Evolutionary conservation across 164 flowering plant genomes (phyloP).

Genomic region (Tetracentron sinense): DNA sequence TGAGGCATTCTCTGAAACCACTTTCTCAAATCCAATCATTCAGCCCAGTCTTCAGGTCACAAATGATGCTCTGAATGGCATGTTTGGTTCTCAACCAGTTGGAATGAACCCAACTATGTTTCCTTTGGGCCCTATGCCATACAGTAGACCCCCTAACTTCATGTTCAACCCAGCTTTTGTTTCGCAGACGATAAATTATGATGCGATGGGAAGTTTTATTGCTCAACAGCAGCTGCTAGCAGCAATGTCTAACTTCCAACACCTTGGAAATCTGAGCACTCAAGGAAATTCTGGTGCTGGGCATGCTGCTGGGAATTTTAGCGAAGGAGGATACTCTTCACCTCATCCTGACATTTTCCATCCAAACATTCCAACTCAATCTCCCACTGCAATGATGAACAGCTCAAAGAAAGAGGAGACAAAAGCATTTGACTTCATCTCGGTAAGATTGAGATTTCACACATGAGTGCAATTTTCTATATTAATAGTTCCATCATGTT

Average conservation of each 20-base stretch:
- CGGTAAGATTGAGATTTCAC: conserved; percentile 47
- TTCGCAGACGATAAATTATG: conserved; percentile 59
- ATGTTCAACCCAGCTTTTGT: conserved; percentile 55
- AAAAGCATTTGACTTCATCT: conserved; percentile 91
- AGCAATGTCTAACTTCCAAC: conserved; percentile 75
- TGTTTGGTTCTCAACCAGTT: conserved; percentile 33
- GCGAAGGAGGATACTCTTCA: conserved; percentile 45
- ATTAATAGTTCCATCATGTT: background rate
- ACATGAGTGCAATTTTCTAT: background rate
- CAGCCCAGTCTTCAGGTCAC: conserved; percentile 27
- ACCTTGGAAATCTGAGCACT: conserved; percentile 44
- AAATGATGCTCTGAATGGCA: conserved; percentile 33
- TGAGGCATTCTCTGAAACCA: conserved; percentile 22
- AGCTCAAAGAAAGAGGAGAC: conserved; percentile 83
- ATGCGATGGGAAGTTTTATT: conserved; percentile 61
- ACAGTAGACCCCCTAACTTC: conserved; percentile 52
- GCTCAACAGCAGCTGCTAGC: conserved; percentile 83
- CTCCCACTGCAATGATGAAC: conserved; percentile 39
- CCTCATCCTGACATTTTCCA: conserved; percentile 80
- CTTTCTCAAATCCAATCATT: conserved; percentile 25
- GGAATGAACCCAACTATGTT: conserved; percentile 39
- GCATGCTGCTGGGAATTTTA: conserved; percentile 27
- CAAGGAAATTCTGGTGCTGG: conserved; percentile 34
- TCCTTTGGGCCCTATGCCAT: conserved; percentile 52
- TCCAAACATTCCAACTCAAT: conserved; percentile 41